Base-by-base conservation (phyloP, 805 yeast species). In the Candida pseudoglaebosa region DNA sequence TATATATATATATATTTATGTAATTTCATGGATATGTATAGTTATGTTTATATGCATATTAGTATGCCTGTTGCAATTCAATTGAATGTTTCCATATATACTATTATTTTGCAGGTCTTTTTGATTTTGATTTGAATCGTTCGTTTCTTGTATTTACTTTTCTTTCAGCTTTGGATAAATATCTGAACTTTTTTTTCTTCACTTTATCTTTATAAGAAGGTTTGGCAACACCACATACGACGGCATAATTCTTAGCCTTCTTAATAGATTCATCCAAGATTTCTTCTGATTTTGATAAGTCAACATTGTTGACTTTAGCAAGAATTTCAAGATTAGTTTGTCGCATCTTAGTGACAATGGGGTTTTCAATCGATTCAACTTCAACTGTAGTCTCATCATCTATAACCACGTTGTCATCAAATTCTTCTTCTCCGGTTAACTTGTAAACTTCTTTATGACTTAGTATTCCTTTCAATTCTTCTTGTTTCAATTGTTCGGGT, bases 211-310 rank as follows among this genome's bases (percentile, higher is more conserved):
- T 47, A 24, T 28, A 29, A 6, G 50, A 45, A 20, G 68, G 62
- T 48, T 77, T 74, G 30, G 70, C 59, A 47, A 71, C 74, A 13
- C 85, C 79, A 36, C 61, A 56, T 47, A 82, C 62, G 47, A 75
- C 77, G 1, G 96, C 97, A 52, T 91, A 89, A 55, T 85, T 78
- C 50, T 82, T 78, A 2, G 97, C 97, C 53, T 86, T 72, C 36
- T 77, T 72, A 36, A 91, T 79, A 37, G 95, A 82, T 44, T 79
- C 75, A 32, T 84, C 80, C 42, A 91, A 65, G 1, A 91, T 78
- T 45, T 80, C 77, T 36, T 82, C 77, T 5, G 91, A 75, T 52
- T 77, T 74, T 12, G 70, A 69, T 47, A 90, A 64, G 50, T 87
- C 79, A 18, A 91, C 97, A 53, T 75, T 75, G 53, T 85, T 84